These are phyloP conservation scores for Fusarium mexicanum DNA, from an alignment of 2,329 filamentous ascomycete genomes.

Conservation along the genomic window DNA sequence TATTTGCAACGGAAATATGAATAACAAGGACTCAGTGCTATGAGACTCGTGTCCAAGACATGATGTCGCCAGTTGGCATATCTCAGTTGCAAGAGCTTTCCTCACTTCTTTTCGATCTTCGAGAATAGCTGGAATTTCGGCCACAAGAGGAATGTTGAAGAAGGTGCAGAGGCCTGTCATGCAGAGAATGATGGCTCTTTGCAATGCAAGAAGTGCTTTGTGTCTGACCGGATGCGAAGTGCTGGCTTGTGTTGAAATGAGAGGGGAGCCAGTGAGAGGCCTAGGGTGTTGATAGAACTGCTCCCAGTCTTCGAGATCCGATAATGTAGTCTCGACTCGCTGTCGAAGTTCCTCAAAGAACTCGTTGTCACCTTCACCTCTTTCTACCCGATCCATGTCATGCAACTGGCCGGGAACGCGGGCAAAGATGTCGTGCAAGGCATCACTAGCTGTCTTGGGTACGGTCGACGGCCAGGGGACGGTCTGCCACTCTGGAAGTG, in stretches of 20 bases:
- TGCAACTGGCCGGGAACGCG: slow-evolving; percentile 1
- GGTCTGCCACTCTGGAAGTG: not conserved
- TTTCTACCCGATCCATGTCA: not conserved
- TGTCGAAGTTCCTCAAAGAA: not conserved
- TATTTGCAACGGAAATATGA: slow-evolving; percentile 14
- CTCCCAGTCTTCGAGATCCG: slow-evolving; percentile 3
- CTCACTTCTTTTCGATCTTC: not conserved
- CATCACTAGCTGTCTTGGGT: slow-evolving; percentile 1
- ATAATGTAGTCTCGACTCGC: not conserved
- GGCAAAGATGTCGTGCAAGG: slow-evolving; percentile 13
- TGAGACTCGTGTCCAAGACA: not conserved
- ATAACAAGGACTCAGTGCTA: not conserved
- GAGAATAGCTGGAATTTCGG: not conserved
- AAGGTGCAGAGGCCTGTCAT: not conserved
- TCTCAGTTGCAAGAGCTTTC: slow-evolving; percentile 9
- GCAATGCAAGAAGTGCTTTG: not conserved
- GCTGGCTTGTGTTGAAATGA: rapidly evolving
- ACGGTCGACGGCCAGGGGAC: not conserved
- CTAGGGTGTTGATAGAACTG: not conserved
- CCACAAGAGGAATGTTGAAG: not conserved
- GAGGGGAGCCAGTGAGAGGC: not conserved
- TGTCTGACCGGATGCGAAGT: not conserved
- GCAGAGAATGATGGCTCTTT: slow-evolving; percentile 9
- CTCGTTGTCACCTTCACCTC: not conserved
- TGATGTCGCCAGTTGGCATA: slow-evolving; percentile 5